Base-by-base conservation (phyloP, 768 basidiomycete species). In the Russula sp. region DNA sequence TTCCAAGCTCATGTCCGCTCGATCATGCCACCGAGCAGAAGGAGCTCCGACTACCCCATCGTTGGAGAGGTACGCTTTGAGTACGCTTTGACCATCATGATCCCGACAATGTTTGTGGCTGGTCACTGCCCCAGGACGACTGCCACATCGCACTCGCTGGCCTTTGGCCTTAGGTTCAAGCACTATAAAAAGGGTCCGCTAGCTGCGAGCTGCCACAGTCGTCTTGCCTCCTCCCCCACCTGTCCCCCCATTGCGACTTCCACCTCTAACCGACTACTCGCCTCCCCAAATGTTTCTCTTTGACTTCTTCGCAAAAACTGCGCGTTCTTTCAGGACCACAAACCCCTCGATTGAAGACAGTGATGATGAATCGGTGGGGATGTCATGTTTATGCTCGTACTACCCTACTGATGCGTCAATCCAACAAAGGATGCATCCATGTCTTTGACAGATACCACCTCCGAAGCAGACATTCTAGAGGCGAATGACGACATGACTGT, bases 361-460 rank as follows among this genome's bases (percentile, higher is more conserved):
- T 39, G 62, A 58, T 27, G 62, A 63, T 35, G 62, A 63, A 47
- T 13, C 14, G 50, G 62, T 59, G n/a, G 3, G 62, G 10, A 22
- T 40, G 5, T 20, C 39, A 14, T 31, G 13, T 42, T 48, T 54
- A 10, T 54, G 27, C n/a, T 54, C 52, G 32, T 54, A 14, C n/a
- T 31, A 42, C 31, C 6, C 18, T 20, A 1, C 62, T 63, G 42
- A 63, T 5, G 10, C 52, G 5, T 52, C 51, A 47, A 54, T 18
- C 37, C 45, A 13, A 49, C 42, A 39, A 53, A 63, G 62, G 47
- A 54, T 22, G 57, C 14, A 9, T 6, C 20, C 7, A 40, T 59
- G 47, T 49, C 45, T 48, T 39, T 48, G 45, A n/a, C 45, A 6
- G 51, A 34, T 39, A 31, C 20, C n/a, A 8, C 52, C 31, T 44